phyloP scores from a whole-genome alignment of 179 eudicot species.

The Spinacia oleracea region DNA sequence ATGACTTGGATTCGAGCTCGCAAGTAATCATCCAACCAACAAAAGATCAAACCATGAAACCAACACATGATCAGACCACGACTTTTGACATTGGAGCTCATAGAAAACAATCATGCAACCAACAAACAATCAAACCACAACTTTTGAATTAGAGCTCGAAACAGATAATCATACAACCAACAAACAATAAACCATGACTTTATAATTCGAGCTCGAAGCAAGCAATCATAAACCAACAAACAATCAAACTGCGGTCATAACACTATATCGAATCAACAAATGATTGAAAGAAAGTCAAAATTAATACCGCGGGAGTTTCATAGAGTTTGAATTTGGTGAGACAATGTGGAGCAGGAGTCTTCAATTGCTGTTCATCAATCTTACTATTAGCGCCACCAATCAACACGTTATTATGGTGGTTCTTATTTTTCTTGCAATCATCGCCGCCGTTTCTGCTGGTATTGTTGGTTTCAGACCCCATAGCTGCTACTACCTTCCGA shows the following conservation, averaged over 20 bases:
- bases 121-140: neutral
- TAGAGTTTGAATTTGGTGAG: slow-evolving; percentile 78
- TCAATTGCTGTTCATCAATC: slow-evolving; percentile 26
- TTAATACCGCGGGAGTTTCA: slow-evolving; percentile 79
- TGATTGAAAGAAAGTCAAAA: neutral
- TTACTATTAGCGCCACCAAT: slow-evolving; percentile 9
- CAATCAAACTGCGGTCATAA: neutral
- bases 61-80: too few relatives aligned
- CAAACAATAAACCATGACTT: neutral
- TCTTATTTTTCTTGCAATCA: slow-evolving; percentile 3
- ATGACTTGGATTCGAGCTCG: neutral
- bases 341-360: slow-evolving; percentile 30
- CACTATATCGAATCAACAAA: too few relatives aligned
- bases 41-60: neutral
- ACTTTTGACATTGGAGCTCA: too few relatives aligned
- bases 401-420: slow-evolving; percentile 21
- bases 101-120: too few relatives aligned
- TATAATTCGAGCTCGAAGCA: neutral
- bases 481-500: neutral
- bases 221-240: neutral
- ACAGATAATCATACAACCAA: neutral
- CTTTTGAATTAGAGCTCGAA: neutral
- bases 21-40: neutral
- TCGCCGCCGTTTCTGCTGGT: neutral
- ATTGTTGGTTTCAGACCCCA: slow-evolving; percentile 33